phyloP scores from a whole-genome alignment of 257 asterid species.

The Scutellaria galericulata region DNA sequence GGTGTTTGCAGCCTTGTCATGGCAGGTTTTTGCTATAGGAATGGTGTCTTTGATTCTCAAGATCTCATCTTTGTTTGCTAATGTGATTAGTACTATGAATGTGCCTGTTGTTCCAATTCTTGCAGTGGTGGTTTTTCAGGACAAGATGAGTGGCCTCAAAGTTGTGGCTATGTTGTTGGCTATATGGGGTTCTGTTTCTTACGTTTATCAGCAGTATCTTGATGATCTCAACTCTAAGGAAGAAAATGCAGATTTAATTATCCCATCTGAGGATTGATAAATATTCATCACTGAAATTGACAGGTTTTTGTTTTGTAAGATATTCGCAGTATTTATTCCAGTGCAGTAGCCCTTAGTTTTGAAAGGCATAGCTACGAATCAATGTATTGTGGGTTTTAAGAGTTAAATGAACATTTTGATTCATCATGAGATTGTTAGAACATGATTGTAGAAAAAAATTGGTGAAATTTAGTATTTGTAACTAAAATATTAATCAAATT shows the following conservation, averaged over 20 bases:
- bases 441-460: no score
- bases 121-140: constrained; percentile 49
- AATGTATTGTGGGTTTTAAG: background rate
- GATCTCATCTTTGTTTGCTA: constrained; percentile 52
- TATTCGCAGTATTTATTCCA: no score
- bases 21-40: constrained; percentile 51
- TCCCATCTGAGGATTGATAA: no score
- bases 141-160: constrained; percentile 46
- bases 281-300: no score
- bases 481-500: no score
- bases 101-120: constrained; percentile 51
- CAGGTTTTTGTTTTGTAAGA: no score
- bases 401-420: background rate
- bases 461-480: no score
- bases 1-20: constrained; percentile 42
- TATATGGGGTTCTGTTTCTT: constrained; percentile 58
- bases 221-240: constrained; percentile 30
- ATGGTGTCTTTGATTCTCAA: constrained; percentile 44
- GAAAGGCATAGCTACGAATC: no score
- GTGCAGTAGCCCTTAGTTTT: no score
- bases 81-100: constrained; percentile 45
- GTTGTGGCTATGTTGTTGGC: constrained; percentile 52
- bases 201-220: constrained; percentile 56
- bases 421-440: no score
- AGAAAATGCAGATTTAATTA: no score